Percentiles rank a stretch among this genome's conserved stretches.
Conservation (phyloP, 306 rosid genomes). For the Carpinus viminea region DNA sequence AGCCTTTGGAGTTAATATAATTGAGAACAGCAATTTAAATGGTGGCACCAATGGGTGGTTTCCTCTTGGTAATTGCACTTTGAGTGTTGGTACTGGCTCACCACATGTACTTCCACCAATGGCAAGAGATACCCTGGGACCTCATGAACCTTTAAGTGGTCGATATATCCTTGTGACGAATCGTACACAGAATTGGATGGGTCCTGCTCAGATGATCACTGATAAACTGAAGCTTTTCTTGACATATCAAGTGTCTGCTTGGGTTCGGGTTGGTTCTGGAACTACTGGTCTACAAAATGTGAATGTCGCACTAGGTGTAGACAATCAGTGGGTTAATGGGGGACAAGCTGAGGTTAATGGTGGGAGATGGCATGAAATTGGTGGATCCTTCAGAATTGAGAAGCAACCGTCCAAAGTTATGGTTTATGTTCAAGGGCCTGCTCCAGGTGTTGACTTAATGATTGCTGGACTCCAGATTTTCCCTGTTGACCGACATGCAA, state of each 20-base stretch:
- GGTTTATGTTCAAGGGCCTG: constrained; percentile 89
- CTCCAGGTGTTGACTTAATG: constrained; percentile 79
- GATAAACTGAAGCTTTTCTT: constrained; percentile 73
- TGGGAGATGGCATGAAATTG: constrained; percentile 82
- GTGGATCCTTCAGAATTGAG: constrained; percentile 92
- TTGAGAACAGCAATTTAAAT: constrained; percentile 70
- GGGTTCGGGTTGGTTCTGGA: constrained; percentile 75
- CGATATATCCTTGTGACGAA: constrained; percentile 69
- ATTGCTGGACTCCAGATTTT: constrained; percentile 91
- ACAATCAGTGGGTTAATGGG: constrained; percentile 89
- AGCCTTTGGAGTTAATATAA: constrained; percentile 69
- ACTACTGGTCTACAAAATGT: constrained; percentile 71
- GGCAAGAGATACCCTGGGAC: constrained; percentile 95
- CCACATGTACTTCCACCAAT: constrained; percentile 86
- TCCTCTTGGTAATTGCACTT: constrained; percentile 80
- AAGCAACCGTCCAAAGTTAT: constrained; percentile 81
- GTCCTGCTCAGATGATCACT: constrained; percentile 88
- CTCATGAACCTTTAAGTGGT: constrained; percentile 70
- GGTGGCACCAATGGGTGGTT: constrained; percentile 81
- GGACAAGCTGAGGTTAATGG: constrained; percentile 66
- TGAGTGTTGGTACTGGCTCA: constrained; percentile 73
- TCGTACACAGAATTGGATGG: constrained; percentile 95
- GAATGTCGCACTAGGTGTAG: constrained; percentile 73
- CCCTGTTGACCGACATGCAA: constrained; percentile 72
- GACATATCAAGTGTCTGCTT: constrained; percentile 91